Percentiles rank a stretch among this genome's conserved stretches.
Conservation (phyloP, 192 early-diverging fungal species). For the Pilobolus umbonatus region DNA sequence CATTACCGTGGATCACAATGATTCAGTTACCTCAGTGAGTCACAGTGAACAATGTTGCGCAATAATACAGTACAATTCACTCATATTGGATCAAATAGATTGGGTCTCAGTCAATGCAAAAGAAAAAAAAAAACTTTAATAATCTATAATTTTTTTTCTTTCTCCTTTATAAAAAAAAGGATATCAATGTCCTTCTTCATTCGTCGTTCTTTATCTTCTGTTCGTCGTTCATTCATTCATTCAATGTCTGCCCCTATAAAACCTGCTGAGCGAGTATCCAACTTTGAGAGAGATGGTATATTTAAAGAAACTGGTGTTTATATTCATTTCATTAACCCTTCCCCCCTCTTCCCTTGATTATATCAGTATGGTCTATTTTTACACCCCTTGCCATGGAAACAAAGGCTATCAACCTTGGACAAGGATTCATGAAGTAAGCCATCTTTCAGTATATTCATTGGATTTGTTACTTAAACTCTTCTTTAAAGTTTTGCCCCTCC, state of each 20-base stretch:
- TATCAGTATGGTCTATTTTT: constrained; percentile 77
- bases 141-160: background rate
- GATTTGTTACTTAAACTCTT: background rate
- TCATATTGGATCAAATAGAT: background rate
- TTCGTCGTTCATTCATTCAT: constrained; percentile 8
- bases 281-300: constrained; percentile 54
- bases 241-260: constrained; percentile 2
- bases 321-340: too few relatives aligned
- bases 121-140: background rate
- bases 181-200: background rate
- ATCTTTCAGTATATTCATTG: background rate
- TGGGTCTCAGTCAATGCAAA: background rate
- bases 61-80: too few relatives aligned
- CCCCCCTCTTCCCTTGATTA: background rate
- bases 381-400: constrained; percentile 79
- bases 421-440: constrained; percentile 75
- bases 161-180: background rate
- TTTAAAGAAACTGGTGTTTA: too few relatives aligned
- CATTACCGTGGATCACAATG: constrained; percentile 29
- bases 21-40: background rate
- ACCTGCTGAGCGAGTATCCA: constrained; percentile 42
- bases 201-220: background rate
- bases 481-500: constrained; percentile 74
- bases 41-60: too few relatives aligned
- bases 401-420: constrained; percentile 90